Percentiles rank a stretch among this genome's conserved stretches.
Conservation (phyloP, 108 stramenopile species). For the Epipyxis sp. region DNA sequence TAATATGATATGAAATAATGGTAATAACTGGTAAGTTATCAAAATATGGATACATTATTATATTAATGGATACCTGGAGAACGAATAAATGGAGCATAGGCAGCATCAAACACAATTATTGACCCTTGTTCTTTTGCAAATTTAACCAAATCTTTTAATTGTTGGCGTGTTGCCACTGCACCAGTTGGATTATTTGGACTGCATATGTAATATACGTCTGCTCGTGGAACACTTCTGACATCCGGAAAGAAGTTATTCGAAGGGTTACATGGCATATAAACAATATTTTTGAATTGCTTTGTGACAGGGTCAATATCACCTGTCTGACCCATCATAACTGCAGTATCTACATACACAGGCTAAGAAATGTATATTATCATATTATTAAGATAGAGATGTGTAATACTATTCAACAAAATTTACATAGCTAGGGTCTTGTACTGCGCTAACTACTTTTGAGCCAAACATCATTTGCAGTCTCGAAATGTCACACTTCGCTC, state of each 20-base stretch:
- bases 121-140: slow-evolving; percentile 74
- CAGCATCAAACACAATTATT: slow-evolving; percentile 84
- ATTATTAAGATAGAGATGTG: not conserved
- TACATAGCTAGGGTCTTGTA: slow-evolving; percentile 58
- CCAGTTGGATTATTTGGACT: slow-evolving; percentile 96
- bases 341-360: slow-evolving; percentile 88
- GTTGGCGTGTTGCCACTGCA: slow-evolving; percentile 82
- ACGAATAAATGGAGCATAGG: slow-evolving; percentile 95
- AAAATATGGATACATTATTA: no score
- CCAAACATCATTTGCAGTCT: slow-evolving; percentile 93
- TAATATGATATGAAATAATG: not conserved
- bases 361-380: slow-evolving; percentile 73
- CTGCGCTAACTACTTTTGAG: slow-evolving; percentile 76
- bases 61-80: slow-evolving; percentile 61
- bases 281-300: slow-evolving; percentile 89
- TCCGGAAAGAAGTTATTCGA: slow-evolving; percentile 94
- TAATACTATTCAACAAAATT: not conserved
- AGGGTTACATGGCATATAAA: slow-evolving; percentile 92
- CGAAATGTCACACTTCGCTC: slow-evolving; percentile 96
- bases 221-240: slow-evolving; percentile 63
- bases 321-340: slow-evolving; percentile 92
- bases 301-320: slow-evolving; percentile 72
- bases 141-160: slow-evolving; percentile 78
- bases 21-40: no score
- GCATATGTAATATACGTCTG: slow-evolving; percentile 93